Base-by-base conservation (phyloP, 2,329 filamentous ascomycete genomes). In the Lanzia echinophila region DNA sequence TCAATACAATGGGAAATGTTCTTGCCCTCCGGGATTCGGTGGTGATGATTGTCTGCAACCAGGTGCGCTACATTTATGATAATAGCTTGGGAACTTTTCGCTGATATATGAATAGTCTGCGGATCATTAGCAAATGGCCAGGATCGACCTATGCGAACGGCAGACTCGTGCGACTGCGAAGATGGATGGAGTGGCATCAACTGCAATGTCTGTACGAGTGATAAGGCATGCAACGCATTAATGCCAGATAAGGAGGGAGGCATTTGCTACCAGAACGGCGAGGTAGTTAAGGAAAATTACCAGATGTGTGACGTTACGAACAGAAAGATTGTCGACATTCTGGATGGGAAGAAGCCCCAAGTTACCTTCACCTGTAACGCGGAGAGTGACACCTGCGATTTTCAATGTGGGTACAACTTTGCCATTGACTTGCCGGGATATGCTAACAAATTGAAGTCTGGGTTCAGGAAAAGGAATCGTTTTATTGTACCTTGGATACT, bases 231-330 rank as follows among this genome's bases (percentile, higher is more conserved):
- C 67, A 83, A 94, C 68, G 84, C 88, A 33, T 75, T 99, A 71
- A 95, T 95, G 84, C 88, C 89, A 3, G 83, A 86, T 13, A 81
- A 81, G 3, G 81, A 89, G 57, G 90, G 86, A 44, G 94, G 90
- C 32, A 84, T 96, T 11, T 99, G 94, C 73, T 97, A 96, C 69
- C 86, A 88, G 66, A 86, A 92, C 62, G 92, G 92, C 44, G 83
- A 95, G 62, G 86, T 95, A 11, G 86, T 97, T 59, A 90, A 94
- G 64, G 84, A 95, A 72, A 99, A 97, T 74, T 92, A 90, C 73
- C 95, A 99, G 72, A 94, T 96, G 75, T 99, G 94, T 73, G 89
- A 95, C 70, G 94, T 99, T 61, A 97, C 91, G 53, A 99, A 99
- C 74, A 82, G 83, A 70, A 94, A 95, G 75, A 99, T 99, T 66